Percentiles rank a stretch among this genome's conserved stretches.
These are phyloP conservation scores for Marasmius fiardii DNA, from an alignment of 1,284 basidiomycete genomes.

Conservation along the genomic window DNA sequence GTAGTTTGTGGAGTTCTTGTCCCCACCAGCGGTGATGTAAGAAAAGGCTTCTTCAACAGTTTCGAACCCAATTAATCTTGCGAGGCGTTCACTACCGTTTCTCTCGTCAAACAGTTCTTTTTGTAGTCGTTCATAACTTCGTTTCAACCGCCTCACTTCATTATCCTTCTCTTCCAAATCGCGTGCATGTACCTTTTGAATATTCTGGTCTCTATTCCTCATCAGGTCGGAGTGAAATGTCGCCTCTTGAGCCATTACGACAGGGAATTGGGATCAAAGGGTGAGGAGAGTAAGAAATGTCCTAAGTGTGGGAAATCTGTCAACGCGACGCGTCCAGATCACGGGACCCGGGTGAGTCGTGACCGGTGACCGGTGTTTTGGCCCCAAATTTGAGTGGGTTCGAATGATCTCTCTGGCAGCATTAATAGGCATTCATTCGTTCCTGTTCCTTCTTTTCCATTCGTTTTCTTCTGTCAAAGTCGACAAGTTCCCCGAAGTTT, in stretches of 20 bases:
- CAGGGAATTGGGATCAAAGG: background rate
- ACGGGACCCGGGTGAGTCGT: no score
- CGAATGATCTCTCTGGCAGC: no score
- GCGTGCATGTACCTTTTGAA: slow-evolving; percentile 29
- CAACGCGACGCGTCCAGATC: background rate
- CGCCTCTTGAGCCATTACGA: background rate
- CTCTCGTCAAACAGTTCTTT: slow-evolving; percentile 30
- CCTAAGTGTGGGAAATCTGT: background rate
- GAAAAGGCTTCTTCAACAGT: slow-evolving; percentile 33
- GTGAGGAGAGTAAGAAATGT: background rate
- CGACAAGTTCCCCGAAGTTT: no score
- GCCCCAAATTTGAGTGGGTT: no score
- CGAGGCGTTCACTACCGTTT: slow-evolving; percentile 29
- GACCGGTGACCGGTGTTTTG: no score
- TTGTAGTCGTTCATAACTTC: slow-evolving; percentile 25
- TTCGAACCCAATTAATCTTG: slow-evolving; percentile 33
- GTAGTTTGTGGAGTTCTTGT: slow-evolving; percentile 22
- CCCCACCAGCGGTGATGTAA: slow-evolving; percentile 29
- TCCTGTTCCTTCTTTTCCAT: no score
- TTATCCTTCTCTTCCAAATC: slow-evolving; percentile 27
- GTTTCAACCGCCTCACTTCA: slow-evolving; percentile 26
- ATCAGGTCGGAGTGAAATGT: slow-evolving; percentile 18
- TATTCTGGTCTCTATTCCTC: slow-evolving; percentile 31
- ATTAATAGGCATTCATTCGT: no score
- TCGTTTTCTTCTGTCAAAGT: no score